Conservation (phyloP, 2,329 filamentous ascomycete genomes). For the Pezicula neosporulosa region DNA sequence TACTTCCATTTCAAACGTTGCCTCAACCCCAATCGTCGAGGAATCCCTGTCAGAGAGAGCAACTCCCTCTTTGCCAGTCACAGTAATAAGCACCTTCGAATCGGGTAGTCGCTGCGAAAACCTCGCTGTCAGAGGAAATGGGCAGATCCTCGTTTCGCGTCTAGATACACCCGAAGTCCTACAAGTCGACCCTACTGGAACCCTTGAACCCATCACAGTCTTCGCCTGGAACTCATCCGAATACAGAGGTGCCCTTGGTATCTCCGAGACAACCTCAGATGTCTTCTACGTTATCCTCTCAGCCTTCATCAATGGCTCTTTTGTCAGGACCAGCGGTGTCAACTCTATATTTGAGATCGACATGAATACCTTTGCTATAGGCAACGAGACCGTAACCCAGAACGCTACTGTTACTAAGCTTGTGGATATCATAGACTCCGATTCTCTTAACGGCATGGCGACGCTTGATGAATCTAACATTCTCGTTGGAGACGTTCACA, state of each 20-base stretch:
- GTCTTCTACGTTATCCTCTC: conserved; percentile 22
- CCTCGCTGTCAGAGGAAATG: conserved; percentile 31
- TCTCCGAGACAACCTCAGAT: conserved; percentile 30
- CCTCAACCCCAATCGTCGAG: too few species aligned
- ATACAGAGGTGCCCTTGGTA: conserved; percentile 27
- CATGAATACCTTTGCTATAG: conserved; percentile 14
- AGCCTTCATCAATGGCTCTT: conserved; percentile 26
- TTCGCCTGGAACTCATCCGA: conserved; percentile 27
- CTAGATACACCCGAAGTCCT: conserved; percentile 29
- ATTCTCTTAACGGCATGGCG: conserved; percentile 25
- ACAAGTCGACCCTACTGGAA: conserved; percentile 27
- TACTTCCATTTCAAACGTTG: too few species aligned
- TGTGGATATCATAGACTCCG: background rate
- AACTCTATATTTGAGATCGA: conserved; percentile 21
- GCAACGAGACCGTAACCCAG: background rate
- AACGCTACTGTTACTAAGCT: background rate
- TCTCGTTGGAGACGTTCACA: conserved; percentile 19
- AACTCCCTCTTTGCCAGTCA: conserved; percentile 3
- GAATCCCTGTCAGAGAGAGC: too few species aligned
- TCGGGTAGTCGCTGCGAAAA: conserved; percentile 28
- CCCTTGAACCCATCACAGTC: conserved; percentile 11
- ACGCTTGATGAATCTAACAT: conserved; percentile 11
- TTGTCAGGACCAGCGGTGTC: conserved; percentile 16
- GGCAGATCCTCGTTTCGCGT: conserved; percentile 29
- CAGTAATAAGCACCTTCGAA: conserved; percentile 2